Evolutionary conservation across 177 flowering plant genomes (phyloP), one percentile per base, ranked within the genome.

Genomic region (Telopea speciosissima): DNA sequence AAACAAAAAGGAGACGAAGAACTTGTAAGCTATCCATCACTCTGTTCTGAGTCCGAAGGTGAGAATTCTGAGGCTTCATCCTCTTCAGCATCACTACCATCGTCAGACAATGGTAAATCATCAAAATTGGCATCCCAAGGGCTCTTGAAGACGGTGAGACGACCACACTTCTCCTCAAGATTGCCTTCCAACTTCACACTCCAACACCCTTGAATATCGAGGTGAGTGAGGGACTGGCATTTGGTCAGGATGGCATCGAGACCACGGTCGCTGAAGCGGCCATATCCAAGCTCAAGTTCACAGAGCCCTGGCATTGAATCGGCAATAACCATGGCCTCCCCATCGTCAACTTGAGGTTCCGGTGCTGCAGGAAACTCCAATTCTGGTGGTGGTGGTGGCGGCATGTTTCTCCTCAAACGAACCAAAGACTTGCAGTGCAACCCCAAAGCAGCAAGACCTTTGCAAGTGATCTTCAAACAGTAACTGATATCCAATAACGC

Each of bases 171-270:
- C 5, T 68, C 75, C 67, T 66, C 76, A 67, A 83, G 74, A 72
- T 72, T 80, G 25, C 80, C 80, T 26, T 70, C 60, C 45, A 79
- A 8, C 62, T 68, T 70, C 70, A 81, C 78, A 67, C 58, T 70
- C 81, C 75, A 71, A 52, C 81, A 81, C 52, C 84, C 86, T 22
- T 49, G 72, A 26, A 83, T 76, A 72, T 81, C 78, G 58, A 83
- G 76, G 65, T 75, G 70, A n/a, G 65, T 42, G 19, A 83, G 83
- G 7, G 70, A 63, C 68, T 44, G 67, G 64, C 86, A 83, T 56
- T 78, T 78, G 45, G 74, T 66, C 6, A 83, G 67, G 56, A 83
- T 75, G 21, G 82, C 84, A 62, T 72, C 63, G 21, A 83, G 80
- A 19, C 84, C 84, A 17, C 14, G 9, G 10, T 79, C 83, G 56